These are phyloP conservation scores for Rhizoctonia solani DNA, from an alignment of 1,284 basidiomycete species.

Conservation along the genomic window DNA sequence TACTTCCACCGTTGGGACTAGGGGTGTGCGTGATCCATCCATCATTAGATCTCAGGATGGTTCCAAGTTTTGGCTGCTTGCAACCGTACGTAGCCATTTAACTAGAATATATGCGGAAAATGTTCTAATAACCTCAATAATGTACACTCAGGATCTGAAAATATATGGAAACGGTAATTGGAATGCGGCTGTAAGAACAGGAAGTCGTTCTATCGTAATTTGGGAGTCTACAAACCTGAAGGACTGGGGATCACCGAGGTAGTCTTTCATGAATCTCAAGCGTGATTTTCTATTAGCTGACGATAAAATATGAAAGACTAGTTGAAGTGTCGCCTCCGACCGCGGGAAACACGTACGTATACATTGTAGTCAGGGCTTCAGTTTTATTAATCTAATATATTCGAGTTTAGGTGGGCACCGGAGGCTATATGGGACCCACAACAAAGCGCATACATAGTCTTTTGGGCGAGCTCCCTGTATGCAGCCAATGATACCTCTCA, in stretches of 20 bases:
- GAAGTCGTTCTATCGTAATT: constrained; percentile 31
- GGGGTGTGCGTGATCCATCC: constrained; percentile 25
- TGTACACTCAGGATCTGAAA: constrained; percentile 9
- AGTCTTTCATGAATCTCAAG: neutral
- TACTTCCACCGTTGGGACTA: constrained; percentile 21
- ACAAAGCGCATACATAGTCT: constrained; percentile 29
- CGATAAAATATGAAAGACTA: too few relatives aligned
- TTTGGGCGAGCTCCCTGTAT: constrained; percentile 28
- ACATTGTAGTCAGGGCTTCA: neutral
- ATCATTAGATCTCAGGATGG: constrained; percentile 17
- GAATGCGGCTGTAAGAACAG: constrained; percentile 10
- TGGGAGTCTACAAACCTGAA: constrained; percentile 29
- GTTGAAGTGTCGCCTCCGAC: constrained; percentile 27
- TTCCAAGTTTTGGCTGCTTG: constrained; percentile 31
- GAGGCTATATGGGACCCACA: constrained; percentile 28
- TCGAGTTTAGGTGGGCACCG: constrained; percentile 22
- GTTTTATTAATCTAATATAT: too few relatives aligned
- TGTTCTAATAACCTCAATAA: neutral
- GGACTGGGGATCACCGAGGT: constrained; percentile 29
- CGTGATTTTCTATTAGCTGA: neutral
- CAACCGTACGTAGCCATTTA: constrained; percentile 5
- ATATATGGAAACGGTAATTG: constrained; percentile 32
- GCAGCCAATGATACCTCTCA: constrained; percentile 24
- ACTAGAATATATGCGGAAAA: neutral
- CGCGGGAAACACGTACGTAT: constrained; percentile 26